A percentile compares a stretch with the other conserved stretches of the same genome.
Conservation (phyloP, 2,329 filamentous ascomycete genomes). For the Hypoxylon sp. region DNA sequence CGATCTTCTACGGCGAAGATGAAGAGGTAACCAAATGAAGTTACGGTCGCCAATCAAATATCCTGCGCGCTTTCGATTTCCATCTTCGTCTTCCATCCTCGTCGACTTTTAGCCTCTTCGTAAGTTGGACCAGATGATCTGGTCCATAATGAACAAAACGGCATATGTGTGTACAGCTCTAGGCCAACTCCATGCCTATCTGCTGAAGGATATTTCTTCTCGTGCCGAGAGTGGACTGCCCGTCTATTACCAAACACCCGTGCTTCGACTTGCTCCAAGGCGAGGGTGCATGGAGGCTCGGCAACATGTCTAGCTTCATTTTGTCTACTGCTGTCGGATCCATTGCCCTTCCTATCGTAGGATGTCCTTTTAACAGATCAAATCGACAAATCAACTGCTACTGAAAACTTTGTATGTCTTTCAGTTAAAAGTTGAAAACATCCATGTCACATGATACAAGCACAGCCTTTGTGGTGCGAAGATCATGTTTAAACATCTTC, state of each 20-base stretch:
- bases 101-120: slow-evolving; percentile 3
- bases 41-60: slow-evolving; percentile 49
- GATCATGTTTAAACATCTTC: neutral
- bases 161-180: slow-evolving; percentile 69
- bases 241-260: slow-evolving; percentile 77
- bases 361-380: neutral
- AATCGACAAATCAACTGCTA: neutral
- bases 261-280: slow-evolving; percentile 57
- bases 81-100: slow-evolving; percentile 9
- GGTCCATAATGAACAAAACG: slow-evolving; percentile 46
- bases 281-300: slow-evolving; percentile 75
- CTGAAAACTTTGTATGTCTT: neutral
- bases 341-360: neutral
- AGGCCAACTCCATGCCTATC: slow-evolving; percentile 59
- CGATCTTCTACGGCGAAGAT: slow-evolving; percentile 53
- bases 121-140: slow-evolving; percentile 8
- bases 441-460: neutral
- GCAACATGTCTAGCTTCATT: slow-evolving; percentile 61
- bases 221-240: slow-evolving; percentile 64
- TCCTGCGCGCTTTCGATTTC: slow-evolving; percentile 18
- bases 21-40: slow-evolving; percentile 53
- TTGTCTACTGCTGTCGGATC: slow-evolving; percentile 15
- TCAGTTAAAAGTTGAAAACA: neutral
- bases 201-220: slow-evolving; percentile 65
- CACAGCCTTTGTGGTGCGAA: neutral